phyloP scores from a whole-genome alignment of 202 grass and related monocot species.

The Setaria italica region DNA sequence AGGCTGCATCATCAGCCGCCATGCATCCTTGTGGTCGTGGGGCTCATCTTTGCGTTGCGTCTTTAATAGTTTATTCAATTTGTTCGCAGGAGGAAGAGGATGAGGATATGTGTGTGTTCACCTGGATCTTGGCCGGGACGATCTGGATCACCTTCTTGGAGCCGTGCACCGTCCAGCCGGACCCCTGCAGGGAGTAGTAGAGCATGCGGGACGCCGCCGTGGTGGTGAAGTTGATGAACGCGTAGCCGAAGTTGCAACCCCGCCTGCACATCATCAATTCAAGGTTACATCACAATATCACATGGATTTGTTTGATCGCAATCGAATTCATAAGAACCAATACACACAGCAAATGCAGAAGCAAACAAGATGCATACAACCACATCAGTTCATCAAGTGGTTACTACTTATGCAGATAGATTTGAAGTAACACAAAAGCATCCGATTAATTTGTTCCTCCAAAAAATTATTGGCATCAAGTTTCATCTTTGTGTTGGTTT shows the following conservation, averaged over 20 bases:
- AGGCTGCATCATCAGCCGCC: not conserved
- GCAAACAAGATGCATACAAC: not conserved
- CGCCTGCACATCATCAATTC: not conserved
- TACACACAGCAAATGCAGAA: not conserved
- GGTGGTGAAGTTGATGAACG: constrained; percentile 80
- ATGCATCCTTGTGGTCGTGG: not conserved
- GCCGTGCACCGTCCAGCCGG: constrained; percentile 48
- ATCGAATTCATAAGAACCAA: not conserved
- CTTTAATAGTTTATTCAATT: too few relatives aligned
- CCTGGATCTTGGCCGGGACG: constrained; percentile 63
- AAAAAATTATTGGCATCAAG: not conserved
- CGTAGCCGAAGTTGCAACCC: constrained; percentile 61
- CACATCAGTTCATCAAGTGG: not conserved
- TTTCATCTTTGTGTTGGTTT: constrained; percentile 8
- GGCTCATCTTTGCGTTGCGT: not conserved
- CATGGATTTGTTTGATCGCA: not conserved
- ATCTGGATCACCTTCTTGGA: constrained; percentile 53
- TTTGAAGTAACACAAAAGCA: not conserved
- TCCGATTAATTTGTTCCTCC: not conserved
- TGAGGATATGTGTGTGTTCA: not conserved
- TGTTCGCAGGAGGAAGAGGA: too few relatives aligned
- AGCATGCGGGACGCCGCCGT: constrained; percentile 34
- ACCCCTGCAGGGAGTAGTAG: constrained; percentile 34
- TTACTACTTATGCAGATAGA: not conserved
- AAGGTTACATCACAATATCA: not conserved